Base-by-base conservation (phyloP, 257 asterid species). In the Gentiana macrophylla region DNA sequence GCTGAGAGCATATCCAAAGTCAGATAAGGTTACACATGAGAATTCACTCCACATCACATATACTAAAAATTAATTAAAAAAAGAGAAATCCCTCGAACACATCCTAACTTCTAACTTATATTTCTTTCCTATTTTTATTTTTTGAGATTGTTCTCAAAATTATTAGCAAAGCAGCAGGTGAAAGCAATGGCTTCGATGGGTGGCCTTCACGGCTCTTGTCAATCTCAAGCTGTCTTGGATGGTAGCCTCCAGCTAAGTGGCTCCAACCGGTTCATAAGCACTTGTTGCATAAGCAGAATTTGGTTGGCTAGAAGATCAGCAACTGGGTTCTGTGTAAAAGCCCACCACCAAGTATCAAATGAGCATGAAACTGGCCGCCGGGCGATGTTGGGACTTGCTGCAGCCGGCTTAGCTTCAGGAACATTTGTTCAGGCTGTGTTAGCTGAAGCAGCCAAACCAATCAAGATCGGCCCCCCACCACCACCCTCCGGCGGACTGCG, bases 401-500 rank as follows among this genome's bases (percentile, higher is more conserved):
- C 95, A 0, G 77, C 93, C 37, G 97, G 94, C 5, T 56, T 92
- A 6, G 84, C 83, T 35, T 68, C 95, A 0, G 91, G 82, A 2
- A 80, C 98, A 4, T 71, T 92, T 53, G 94, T 84, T 46, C 84
- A 76, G 66, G 92, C 80, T 46, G 94, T 78, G 46, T 83, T 85
- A 3, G 98, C 98, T 2, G 96, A 82, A 32, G 84, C 85, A 59
- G 84, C 88, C 60, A 78, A 52, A 68, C 49, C 98, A 8, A 88
- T 92, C 74, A 92, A 85, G 84, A 38, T 92, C 47, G 98, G 98
- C 12, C 58, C 58, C 4, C 86, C 98, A 11, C 98, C 98, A 1
- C 86, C 94, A 3, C 98, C 86, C 50, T 92, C 98, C 49, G 97
- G 98, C 38, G 98, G 97, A 55, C 79, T 92, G 53, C 93, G 98